These are phyloP conservation scores for Pterula multifida DNA, from an alignment of 1,284 basidiomycete genomes.

Conservation along the genomic window DNA sequence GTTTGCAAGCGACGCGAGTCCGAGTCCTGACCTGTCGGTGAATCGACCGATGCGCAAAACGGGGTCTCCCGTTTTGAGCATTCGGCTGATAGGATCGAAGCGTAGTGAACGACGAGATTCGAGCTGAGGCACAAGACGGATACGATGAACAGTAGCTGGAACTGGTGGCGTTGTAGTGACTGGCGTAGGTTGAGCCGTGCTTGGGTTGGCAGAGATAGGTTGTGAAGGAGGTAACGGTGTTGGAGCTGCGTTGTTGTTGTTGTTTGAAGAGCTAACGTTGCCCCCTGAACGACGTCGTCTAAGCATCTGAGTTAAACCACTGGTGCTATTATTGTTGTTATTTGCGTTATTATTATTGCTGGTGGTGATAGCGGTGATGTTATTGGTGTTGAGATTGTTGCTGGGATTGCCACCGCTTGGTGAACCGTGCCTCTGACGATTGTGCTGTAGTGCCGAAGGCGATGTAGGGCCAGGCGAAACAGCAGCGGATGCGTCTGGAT, in stretches of 20 bases:
- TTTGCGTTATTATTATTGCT: background rate
- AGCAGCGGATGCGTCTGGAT: background rate
- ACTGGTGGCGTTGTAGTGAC: background rate
- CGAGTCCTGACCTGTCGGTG: constrained; percentile 72
- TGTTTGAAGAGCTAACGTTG: background rate
- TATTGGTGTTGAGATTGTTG: background rate
- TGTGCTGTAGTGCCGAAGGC: background rate
- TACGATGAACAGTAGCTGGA: constrained; percentile 30
- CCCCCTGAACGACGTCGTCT: background rate
- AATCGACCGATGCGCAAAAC: constrained; percentile 85
- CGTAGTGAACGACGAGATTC: constrained; percentile 82
- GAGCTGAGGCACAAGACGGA: constrained; percentile 89
- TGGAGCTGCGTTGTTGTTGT: background rate
- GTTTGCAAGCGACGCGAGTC: constrained; percentile 41
- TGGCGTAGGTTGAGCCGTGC: background rate
- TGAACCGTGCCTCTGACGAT: background rate
- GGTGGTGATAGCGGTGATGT: background rate
- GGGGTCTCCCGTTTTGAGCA: constrained; percentile 57
- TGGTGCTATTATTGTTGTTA: background rate
- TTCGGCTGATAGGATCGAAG: constrained; percentile 88
- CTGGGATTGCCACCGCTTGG: background rate
- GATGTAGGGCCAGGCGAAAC: background rate
- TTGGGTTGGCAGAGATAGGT: background rate
- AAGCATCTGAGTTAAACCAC: background rate
- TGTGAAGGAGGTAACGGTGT: background rate